Evolutionary conservation across 495 filamentous ascomycete genomes (phyloP), one percentile per base, ranked within the genome.

Genomic region (Tuber borchii): DNA sequence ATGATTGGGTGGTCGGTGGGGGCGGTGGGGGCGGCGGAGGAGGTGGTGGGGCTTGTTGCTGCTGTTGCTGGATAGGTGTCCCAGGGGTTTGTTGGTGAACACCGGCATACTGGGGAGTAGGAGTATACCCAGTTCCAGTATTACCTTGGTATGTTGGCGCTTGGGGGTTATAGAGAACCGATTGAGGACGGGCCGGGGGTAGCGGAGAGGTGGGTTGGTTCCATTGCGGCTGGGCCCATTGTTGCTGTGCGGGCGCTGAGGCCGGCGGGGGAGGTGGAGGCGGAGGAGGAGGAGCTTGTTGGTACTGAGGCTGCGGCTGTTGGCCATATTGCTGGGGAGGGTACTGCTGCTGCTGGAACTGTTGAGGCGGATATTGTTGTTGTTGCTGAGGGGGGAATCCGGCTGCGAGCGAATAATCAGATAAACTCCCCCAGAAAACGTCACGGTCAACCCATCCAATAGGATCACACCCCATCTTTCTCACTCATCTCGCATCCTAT

Each of bases 21-120:
- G 80, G 80, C 16, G 80, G 74, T 7, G 78, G 78, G n/a, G 73
- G 77, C 0, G 78, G 78, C 0, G n/a, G n/a, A n/a, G 78, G 78
- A 0, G 76, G 77, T 1, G 77, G 74, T 0, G 77, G 77, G 0
- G 75, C 75, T 17, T 73, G 76, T 4, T 73, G 76, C 8, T 73
- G 73, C 9, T 71, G 65, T 45, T 78, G 76, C 19, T 75, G 73
- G 40, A 75, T 46, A 1, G 78, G 78, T 10, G 78, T 79, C 17
- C 48, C 48, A 3, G 48, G 48, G 48, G 48, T 56, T 56, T 56
- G 48, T 12, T 56, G 77, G 74, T 17, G 78, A 51, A 37, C 74
- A 56, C 5, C 72, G 56, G 22, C 73, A 79, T 34, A 68, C 72
- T 8, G 65, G 10, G 73, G 73, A 48, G 20, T 61, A 74, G 48